These are phyloP conservation scores for Arxiozyma heterogenica DNA, from an alignment of 1,139 yeast genomes.

Conservation along the genomic window DNA sequence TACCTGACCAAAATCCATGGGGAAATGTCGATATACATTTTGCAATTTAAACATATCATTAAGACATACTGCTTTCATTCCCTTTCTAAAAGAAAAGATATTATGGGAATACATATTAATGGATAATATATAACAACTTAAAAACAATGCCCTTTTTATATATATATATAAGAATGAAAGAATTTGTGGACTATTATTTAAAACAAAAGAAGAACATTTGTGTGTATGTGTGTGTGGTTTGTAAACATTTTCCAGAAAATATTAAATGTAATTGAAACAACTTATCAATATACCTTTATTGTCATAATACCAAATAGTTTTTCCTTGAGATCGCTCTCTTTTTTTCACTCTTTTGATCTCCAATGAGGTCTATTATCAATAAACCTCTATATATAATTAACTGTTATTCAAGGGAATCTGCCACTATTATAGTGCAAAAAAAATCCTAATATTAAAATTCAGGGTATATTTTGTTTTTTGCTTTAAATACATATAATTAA, in stretches of 20 bases:
- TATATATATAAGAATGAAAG: neutral
- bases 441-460: no score
- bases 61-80: neutral
- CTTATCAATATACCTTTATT: no score
- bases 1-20: constrained; percentile 5
- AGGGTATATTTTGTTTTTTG: no score
- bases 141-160: no score
- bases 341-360: neutral
- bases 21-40: constrained; percentile 24
- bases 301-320: neutral
- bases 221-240: neutral
- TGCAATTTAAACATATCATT: constrained; percentile 15
- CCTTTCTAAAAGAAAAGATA: neutral
- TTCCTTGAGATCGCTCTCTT: neutral
- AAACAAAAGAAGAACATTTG: neutral
- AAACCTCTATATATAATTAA: neutral
- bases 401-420: neutral
- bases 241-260: neutral
- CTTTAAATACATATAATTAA: no score
- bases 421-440: neutral
- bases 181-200: no score
- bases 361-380: neutral
- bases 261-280: no score
- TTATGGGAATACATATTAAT: neutral
- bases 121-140: neutral